Base-by-base conservation (phyloP, 2,329 filamentous ascomycete genomes). In the Pseudonectria buxi region DNA sequence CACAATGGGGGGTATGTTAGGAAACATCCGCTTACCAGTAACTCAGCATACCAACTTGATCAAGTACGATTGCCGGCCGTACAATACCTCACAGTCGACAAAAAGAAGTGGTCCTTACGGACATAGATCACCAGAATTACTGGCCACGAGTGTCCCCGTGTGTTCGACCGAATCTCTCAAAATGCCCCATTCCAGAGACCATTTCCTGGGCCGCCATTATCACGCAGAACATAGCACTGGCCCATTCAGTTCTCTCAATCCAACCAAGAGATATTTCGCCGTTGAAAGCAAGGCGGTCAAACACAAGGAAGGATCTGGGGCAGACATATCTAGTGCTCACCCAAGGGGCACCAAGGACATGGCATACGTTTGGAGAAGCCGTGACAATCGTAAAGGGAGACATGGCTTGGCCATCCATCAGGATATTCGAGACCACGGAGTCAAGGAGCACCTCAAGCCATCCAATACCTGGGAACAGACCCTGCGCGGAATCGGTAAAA, bases 361-460 rank as follows among this genome's bases (percentile, higher is more conserved):
- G 15, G 44, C 39, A 3, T 53, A 54, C 32, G 41, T 67, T 32
- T 67, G 65, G 64, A 56, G 60, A 13, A 63, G 59, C 28, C 58
- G 64, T 10, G 62, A 68, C 45, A 67, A 67, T 36, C 53, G 64
- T 31, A 68, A 68, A 36, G 64, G 64, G 18, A 54, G 64, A 0
- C 64, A 66, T 36, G 50, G 57, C 2, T 30, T 55, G 3, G 49
- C 43, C 10, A 43, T 64, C 2, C 31, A 35, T 5, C 40, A 30
- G 2, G 34, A 52, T 25, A 36, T 41, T 6, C 18, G 30, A 13
- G 34, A 41, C 10, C 36, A 49, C 10, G 28, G 25, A 3, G 28
- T 33, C 13, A 45, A 37, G 4, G 41, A 55, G 3, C 41, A 54
- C 4, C 49, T 50, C 10, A 44, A 33, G 6, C 39, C 33, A 3